Conservation (phyloP, 306 rosid species). For the Herpetospermum pedunculosum region DNA sequence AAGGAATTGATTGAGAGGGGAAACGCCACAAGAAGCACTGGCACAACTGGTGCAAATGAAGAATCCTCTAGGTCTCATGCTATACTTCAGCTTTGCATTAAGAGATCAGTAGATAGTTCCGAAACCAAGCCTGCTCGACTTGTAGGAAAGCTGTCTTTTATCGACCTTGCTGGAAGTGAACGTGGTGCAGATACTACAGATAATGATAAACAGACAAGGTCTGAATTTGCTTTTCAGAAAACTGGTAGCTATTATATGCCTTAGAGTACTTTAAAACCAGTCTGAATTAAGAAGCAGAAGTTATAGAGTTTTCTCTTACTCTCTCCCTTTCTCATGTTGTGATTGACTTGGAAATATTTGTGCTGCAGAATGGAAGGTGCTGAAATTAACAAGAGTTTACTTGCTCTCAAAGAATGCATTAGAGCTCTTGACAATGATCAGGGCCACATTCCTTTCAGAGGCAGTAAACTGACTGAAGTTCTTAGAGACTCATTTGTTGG, state of each 20-base stretch:
- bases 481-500: constrained; percentile 97
- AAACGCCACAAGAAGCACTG: constrained; percentile 84
- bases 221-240: neutral
- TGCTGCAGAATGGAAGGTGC: constrained; percentile 98
- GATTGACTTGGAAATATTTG: neutral
- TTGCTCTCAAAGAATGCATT: constrained; percentile 92
- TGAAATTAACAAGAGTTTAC: constrained; percentile 97
- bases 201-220: constrained; percentile 97
- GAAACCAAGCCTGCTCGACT: constrained; percentile 84
- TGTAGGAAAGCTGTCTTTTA: constrained; percentile 93
- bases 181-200: constrained; percentile 99
- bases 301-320: neutral
- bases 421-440: constrained; percentile 99
- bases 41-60: constrained; percentile 98
- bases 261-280: neutral
- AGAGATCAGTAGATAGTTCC: constrained; percentile 68
- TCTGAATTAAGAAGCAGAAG: neutral
- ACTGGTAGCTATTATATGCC: neutral
- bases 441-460: constrained; percentile 98
- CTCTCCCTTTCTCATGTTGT: neutral
- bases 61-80: constrained; percentile 99
- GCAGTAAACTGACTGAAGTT: constrained; percentile 95
- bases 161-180: constrained; percentile 99
- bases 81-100: constrained; percentile 93
- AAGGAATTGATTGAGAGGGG: constrained; percentile 93